A percentile compares a stretch with the other conserved stretches of the same genome.
phyloP scores from a whole-genome alignment of 2,329 filamentous ascomycete species.

The Diplodia mutila region DNA sequence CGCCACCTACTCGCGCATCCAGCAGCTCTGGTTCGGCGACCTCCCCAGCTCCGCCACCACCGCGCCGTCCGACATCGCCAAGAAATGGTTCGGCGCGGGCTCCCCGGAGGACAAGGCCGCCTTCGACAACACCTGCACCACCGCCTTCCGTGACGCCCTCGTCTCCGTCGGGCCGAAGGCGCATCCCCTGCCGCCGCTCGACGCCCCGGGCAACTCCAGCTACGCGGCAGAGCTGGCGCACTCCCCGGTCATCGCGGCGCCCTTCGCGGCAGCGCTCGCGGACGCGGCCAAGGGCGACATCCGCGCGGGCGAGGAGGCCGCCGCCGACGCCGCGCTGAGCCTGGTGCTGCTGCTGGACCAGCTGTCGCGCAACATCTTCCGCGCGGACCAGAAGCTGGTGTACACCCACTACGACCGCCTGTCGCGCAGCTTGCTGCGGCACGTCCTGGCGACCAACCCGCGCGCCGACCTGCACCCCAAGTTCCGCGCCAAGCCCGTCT shows the following conservation, averaged over 20 bases:
- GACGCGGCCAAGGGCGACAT: constrained; percentile 31
- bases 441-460: constrained; percentile 39
- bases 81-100: constrained; percentile 45
- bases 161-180: constrained; percentile 43
- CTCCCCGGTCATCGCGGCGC: constrained; percentile 35
- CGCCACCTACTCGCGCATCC: constrained; percentile 42
- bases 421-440: constrained; percentile 49
- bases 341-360: constrained; percentile 65
- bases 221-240: constrained; percentile 33
- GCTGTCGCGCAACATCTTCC: constrained; percentile 64
- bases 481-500: constrained; percentile 39
- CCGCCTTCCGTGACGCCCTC: constrained; percentile 42
- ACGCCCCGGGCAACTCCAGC: constrained; percentile 27
- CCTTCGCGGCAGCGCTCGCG: constrained; percentile 43
- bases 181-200: constrained; percentile 33
- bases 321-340: constrained; percentile 49
- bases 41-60: constrained; percentile 34
- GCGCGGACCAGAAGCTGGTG: constrained; percentile 52
- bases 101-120: constrained; percentile 38
- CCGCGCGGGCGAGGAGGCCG: constrained; percentile 27
- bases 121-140: constrained; percentile 44
- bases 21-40: constrained; percentile 45
- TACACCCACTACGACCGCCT: constrained; percentile 63
- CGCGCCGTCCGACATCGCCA: constrained; percentile 31
- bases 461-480: constrained; percentile 38